Conservation (phyloP, 148 eudicot genomes). For the Rhododendron ovatum region DNA sequence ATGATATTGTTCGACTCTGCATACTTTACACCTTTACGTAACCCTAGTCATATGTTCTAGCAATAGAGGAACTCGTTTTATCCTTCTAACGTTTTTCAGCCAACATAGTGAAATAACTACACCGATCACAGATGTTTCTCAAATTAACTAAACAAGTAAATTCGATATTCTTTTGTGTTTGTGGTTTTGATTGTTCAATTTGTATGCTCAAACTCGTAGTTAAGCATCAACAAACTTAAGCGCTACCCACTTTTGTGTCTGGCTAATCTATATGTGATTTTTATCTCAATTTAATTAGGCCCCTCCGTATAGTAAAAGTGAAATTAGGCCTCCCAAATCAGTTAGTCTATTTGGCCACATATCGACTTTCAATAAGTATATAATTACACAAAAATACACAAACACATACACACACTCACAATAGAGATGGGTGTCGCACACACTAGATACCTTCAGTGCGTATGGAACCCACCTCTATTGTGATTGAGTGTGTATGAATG, state of each 20-base stretch:
- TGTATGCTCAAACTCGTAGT: not conserved
- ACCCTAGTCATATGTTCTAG: too few relatives aligned
- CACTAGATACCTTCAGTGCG: too few relatives aligned
- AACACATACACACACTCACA: too few relatives aligned
- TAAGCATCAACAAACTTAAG: not conserved
- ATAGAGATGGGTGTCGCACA: too few relatives aligned
- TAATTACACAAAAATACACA: too few relatives aligned
- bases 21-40: too few relatives aligned
- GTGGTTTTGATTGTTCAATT: not conserved
- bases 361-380: too few relatives aligned
- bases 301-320: not conserved
- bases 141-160: not conserved
- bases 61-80: not conserved
- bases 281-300: not conserved
- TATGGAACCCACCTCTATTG: too few relatives aligned
- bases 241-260: not conserved
- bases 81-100: not conserved
- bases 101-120: not conserved
- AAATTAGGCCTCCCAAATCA: not conserved
- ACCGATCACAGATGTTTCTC: not conserved
- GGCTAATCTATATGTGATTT: not conserved
- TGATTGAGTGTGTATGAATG: too few relatives aligned
- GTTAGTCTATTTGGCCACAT: not conserved
- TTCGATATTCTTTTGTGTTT: too few relatives aligned
- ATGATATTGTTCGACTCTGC: too few relatives aligned